Conservation (phyloP, 371 early-diverging fungal genomes). For the Funneliformis caledonium region DNA sequence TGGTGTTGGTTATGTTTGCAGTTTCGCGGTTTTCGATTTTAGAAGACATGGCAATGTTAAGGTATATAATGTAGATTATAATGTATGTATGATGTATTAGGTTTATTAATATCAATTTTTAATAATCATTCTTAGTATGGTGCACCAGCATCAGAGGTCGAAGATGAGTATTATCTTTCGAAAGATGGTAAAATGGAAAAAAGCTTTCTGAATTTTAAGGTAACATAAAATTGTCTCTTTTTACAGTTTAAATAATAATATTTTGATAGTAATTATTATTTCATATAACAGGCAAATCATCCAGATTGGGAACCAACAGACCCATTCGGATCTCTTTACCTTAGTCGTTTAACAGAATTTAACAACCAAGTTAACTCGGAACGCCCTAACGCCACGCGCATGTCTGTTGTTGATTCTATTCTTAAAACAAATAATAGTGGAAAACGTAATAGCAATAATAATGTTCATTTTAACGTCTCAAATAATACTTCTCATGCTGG, state of each 20-base stretch:
- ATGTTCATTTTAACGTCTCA: conserved; percentile 3
- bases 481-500: neutral
- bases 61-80: conserved; percentile 45
- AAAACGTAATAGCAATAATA: conserved; percentile 7
- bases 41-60: conserved; percentile 81
- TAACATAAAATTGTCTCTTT: conserved; percentile 41
- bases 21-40: conserved; percentile 93
- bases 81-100: neutral
- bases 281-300: conserved; percentile 63
- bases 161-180: conserved; percentile 68
- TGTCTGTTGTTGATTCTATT: conserved; percentile 11
- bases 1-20: conserved; percentile 92
- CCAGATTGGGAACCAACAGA: conserved; percentile 83
- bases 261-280: neutral
- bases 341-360: conserved; percentile 52
- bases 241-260: neutral
- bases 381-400: neutral
- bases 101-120: neutral
- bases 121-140: conserved; percentile 61
- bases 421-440: neutral
- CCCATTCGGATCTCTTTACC: conserved; percentile 72
- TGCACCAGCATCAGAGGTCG: conserved; percentile 62
- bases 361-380: conserved; percentile 40
- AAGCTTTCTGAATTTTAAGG: conserved; percentile 94
- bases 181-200: conserved; percentile 97